Percentiles rank a stretch among this genome's conserved stretches.
Evolutionary conservation across 176 grass and related monocot species (phyloP).

Genomic region (Hordeum vulgare): DNA sequence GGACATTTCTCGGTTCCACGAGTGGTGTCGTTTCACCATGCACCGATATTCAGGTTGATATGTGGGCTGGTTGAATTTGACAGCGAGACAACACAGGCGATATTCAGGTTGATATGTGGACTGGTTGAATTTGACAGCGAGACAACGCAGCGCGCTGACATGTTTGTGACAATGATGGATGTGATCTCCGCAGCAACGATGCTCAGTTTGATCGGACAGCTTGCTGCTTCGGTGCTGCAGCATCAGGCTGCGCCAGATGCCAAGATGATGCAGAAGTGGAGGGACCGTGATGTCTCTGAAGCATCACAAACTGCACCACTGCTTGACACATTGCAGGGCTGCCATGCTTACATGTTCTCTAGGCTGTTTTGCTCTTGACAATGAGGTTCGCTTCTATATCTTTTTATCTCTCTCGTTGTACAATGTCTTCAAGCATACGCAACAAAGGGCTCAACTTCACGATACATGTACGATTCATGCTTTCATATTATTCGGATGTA

Average conservation of each 20-base stretch:
- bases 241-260: conserved; percentile 53
- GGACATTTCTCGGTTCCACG: conserved; percentile 40
- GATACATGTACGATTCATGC: neutral
- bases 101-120: conserved; percentile 64
- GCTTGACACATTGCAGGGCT: conserved; percentile 63
- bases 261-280: conserved; percentile 61
- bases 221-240: conserved; percentile 72
- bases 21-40: conserved; percentile 55
- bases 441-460: neutral
- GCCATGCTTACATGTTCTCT: conserved; percentile 75
- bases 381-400: conserved; percentile 1
- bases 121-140: conserved; percentile 49
- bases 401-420: neutral
- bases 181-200: conserved; percentile 67
- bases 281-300: conserved; percentile 46
- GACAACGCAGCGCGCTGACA: conserved; percentile 45
- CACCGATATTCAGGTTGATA: conserved; percentile 59
- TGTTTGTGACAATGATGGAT: conserved; percentile 77
- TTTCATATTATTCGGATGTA: neutral
- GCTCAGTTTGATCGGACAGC: conserved; percentile 72
- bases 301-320: conserved; percentile 56
- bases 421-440: neutral
- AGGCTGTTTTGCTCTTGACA: conserved; percentile 75
- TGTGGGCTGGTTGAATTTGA: conserved; percentile 59
- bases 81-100: conserved; percentile 32